Conservation (phyloP, 495 filamentous ascomycete species). For the Aspergillus bridgeri region DNA sequence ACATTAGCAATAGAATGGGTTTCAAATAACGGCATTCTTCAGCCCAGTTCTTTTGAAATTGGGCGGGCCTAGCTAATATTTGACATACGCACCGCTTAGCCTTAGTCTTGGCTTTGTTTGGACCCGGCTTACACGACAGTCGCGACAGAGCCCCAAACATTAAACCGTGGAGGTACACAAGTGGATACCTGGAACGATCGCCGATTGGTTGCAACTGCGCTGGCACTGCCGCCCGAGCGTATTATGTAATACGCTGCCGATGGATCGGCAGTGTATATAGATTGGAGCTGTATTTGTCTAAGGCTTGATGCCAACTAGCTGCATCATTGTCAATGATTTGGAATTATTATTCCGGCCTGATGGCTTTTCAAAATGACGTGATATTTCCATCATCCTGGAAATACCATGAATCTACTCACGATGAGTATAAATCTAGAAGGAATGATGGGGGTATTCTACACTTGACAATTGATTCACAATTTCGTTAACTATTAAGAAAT, state of each 20-base stretch:
- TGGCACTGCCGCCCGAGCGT: constrained; percentile 8
- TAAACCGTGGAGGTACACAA: neutral
- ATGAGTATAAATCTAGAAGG: constrained; percentile 1
- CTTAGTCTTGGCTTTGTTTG: constrained; percentile 5
- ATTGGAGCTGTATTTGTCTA: too few relatives aligned
- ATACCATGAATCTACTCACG: neutral
- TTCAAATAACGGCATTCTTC: constrained; percentile 10
- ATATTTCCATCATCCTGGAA: neutral
- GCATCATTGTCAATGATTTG: too few relatives aligned
- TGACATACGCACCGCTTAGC: constrained; percentile 9
- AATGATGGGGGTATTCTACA: neutral
- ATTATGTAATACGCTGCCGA: constrained; percentile 21
- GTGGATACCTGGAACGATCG: neutral
- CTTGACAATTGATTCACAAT: neutral
- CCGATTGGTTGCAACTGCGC: neutral
- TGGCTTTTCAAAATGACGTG: constrained; percentile 1
- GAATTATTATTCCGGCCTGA: neutral
- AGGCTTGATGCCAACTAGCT: too few relatives aligned
- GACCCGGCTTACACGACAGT: neutral
- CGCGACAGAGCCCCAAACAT: neutral
- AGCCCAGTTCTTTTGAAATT: neutral
- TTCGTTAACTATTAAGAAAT: neutral
- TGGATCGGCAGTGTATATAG: too few relatives aligned
- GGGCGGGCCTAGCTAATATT: neutral
- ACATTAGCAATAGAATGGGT: neutral